Evolutionary conservation across 2,329 filamentous ascomycete genomes (phyloP).

Genomic region (Ceratocystiopsis brevicomis): DNA sequence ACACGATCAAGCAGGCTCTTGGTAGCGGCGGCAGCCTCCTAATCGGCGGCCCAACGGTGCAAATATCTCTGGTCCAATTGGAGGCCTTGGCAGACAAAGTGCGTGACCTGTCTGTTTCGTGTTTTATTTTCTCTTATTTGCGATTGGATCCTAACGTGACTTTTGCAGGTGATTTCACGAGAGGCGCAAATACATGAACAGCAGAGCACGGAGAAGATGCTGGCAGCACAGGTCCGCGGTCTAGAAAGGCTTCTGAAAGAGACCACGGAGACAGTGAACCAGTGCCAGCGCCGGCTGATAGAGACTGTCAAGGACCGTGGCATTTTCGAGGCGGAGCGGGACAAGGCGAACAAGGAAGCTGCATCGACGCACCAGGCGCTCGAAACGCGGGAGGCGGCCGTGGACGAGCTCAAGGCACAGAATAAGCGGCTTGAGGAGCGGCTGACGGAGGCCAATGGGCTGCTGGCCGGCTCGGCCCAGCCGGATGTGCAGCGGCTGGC

Average conservation of each 20-base stretch:
- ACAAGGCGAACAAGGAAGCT: conserved; percentile 18
- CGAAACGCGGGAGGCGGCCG: conserved; percentile 19
- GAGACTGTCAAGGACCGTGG: conserved; percentile 32
- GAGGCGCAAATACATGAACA: conserved; percentile 18
- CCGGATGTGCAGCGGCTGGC: conserved; percentile 21
- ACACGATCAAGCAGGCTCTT: conserved; percentile 4
- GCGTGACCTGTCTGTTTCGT: not conserved
- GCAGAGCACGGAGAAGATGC: conserved; percentile 8
- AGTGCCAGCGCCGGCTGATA: conserved; percentile 28
- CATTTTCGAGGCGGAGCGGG: conserved; percentile 26
- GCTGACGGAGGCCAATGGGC: conserved; percentile 17
- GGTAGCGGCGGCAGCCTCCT: conserved; percentile 1
- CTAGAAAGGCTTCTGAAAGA: conserved; percentile 28
- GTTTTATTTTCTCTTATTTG: not conserved
- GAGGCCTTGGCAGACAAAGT: conserved; percentile 15
- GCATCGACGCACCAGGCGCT: conserved; percentile 17
- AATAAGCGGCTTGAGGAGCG: conserved; percentile 18
- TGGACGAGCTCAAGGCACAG: conserved; percentile 20
- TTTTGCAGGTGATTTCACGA: conserved; percentile 18
- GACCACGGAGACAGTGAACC: conserved; percentile 23
- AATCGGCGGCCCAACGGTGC: conserved; percentile 7
- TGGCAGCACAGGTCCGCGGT: conserved; percentile 20
- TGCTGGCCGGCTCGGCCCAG: conserved; percentile 14
- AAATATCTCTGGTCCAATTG: conserved; percentile 14
- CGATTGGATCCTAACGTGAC: no score